Evolutionary conservation across 495 filamentous ascomycete genomes (phyloP).

Genomic region (Cercophora newfieldiana): DNA sequence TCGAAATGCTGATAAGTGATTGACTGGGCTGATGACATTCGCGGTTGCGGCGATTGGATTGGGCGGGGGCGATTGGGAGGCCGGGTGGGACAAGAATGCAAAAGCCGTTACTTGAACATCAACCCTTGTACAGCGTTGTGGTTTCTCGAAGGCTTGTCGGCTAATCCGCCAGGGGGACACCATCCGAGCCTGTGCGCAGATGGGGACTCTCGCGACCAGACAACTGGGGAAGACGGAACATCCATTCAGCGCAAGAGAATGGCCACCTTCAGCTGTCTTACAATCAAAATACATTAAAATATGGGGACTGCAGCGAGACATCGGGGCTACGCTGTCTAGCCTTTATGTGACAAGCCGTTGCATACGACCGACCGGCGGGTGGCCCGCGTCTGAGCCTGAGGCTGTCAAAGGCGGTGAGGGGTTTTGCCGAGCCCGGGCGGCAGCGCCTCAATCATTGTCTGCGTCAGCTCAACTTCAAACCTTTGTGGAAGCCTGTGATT

Average conservation of each 20-base stretch:
- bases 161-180: constrained; percentile 9
- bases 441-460: constrained; percentile 8
- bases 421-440: constrained; percentile 16
- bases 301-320: neutral
- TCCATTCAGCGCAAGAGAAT: neutral
- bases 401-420: neutral
- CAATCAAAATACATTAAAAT: neutral
- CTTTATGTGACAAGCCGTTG: neutral
- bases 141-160: constrained; percentile 12
- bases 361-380: neutral
- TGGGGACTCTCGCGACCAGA: neutral
- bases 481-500: constrained; percentile 5
- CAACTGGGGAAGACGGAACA: neutral
- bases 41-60: neutral
- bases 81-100: constrained; percentile 13
- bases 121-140: constrained; percentile 12
- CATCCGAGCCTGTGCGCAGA: constrained; percentile 8
- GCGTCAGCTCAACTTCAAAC: constrained; percentile 16
- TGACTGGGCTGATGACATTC: constrained; percentile 7
- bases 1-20: constrained; percentile 9
- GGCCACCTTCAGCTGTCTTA: neutral
- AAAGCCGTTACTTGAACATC: constrained; percentile 11
- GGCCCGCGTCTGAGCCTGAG: neutral
- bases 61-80: neutral
- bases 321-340: neutral